These are phyloP conservation scores for Tritrichomonas foetus DNA, from an alignment of 208 protist genomes.

Conservation along the genomic window DNA sequence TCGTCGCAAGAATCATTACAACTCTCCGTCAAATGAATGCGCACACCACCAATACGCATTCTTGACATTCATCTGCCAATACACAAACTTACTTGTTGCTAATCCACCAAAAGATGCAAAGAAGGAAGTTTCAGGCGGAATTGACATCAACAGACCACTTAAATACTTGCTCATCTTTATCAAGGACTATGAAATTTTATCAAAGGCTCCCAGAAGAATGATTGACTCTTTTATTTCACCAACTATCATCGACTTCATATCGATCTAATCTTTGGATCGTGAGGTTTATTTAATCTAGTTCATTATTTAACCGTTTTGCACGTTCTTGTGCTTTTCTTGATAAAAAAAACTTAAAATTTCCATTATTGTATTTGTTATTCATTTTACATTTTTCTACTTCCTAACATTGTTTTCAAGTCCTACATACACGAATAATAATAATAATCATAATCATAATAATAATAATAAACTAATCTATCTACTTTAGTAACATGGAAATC, in stretches of 20 bases:
- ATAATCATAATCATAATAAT: too few species aligned
- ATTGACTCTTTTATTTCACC: background rate
- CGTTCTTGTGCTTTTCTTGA: too few species aligned
- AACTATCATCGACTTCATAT: background rate
- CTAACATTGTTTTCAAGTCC: too few species aligned
- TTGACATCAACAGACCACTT: background rate
- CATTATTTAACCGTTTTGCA: too few species aligned
- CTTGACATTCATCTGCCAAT: slow-evolving; percentile 6
- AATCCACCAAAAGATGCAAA: background rate
- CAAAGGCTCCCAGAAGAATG: slow-evolving; percentile 14
- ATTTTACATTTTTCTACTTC: too few species aligned
- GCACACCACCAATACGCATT: background rate
- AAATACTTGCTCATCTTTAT: slow-evolving; percentile 11
- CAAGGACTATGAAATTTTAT: background rate
- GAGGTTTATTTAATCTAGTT: too few species aligned
- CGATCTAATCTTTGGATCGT: background rate
- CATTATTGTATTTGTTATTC: too few species aligned
- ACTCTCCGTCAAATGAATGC: background rate
- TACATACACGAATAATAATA: too few species aligned
- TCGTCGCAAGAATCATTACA: background rate
- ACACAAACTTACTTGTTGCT: background rate
- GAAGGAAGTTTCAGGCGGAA: background rate
- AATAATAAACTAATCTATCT: too few species aligned
- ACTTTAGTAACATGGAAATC: too few species aligned
- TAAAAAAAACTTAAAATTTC: too few species aligned